A percentile compares a stretch with the other conserved stretches of the same genome.
phyloP scores from a whole-genome alignment of 257 asterid species.

The Cynanchum wilfordii region DNA sequence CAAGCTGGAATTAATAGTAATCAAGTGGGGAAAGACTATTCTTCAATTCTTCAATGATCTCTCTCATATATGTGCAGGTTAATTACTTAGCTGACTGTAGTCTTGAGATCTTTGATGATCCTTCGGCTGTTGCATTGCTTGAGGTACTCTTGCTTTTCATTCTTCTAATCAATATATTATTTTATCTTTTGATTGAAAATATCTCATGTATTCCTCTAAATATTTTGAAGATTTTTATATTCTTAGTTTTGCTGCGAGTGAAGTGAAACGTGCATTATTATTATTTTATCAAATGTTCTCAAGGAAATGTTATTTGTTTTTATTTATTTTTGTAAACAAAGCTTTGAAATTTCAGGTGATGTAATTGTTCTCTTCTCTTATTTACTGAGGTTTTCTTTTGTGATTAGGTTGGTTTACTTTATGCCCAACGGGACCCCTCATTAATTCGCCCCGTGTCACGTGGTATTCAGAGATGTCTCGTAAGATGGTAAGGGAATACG shows the following conservation, averaged over 20 bases:
- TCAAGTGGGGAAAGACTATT: background rate
- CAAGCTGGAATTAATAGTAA: background rate
- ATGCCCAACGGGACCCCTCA: constrained; percentile 84
- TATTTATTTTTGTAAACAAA: background rate
- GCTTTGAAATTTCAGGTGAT: background rate
- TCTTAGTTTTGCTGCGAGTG: background rate
- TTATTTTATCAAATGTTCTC: background rate
- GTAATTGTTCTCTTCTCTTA: background rate
- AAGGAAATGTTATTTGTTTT: background rate
- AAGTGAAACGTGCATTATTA: background rate
- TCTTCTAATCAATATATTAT: background rate
- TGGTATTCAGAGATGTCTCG: constrained; percentile 89
- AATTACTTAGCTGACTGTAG: constrained; percentile 83
- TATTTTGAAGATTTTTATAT: background rate
- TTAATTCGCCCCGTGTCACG: constrained; percentile 80
- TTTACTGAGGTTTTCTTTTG: background rate
- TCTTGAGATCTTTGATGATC: constrained; percentile 92
- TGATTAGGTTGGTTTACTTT: constrained; percentile 77
- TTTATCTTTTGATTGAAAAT: background rate
- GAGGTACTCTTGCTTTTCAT: constrained; percentile 45
- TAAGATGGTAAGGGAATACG: constrained; percentile 64
- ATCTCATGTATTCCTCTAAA: background rate
- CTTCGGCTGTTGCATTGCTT: constrained; percentile 69
- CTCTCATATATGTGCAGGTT: constrained; percentile 48
- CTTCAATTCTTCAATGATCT: constrained; percentile 13